Evolutionary conservation across 257 asterid species (phyloP).

Genomic region (Gentiana dahurica): DNA sequence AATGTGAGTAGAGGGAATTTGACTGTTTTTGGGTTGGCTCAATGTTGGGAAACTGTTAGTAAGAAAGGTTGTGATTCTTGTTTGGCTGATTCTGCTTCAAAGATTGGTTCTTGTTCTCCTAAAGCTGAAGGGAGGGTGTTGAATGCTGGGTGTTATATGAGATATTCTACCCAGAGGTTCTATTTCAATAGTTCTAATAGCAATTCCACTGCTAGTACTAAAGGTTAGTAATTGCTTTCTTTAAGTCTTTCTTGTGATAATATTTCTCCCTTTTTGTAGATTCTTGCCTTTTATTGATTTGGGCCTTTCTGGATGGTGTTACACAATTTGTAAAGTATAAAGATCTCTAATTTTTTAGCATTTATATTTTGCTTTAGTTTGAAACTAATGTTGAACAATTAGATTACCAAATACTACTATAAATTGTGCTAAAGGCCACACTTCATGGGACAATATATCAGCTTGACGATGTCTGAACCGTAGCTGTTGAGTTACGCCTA

Average conservation of each 20-base stretch:
- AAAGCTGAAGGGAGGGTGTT: conserved; percentile 54
- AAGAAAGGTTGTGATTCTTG: conserved; percentile 39
- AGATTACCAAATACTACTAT: no score
- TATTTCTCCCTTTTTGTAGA: no score
- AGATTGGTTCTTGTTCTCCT: conserved; percentile 36
- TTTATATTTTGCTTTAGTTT: background rate
- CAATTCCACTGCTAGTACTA: conserved; percentile 19
- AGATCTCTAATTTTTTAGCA: background rate
- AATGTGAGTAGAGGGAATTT: conserved; percentile 29
- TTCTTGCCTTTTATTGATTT: background rate
- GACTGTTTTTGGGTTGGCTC: conserved; percentile 65
- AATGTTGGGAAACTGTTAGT: conserved; percentile 62
- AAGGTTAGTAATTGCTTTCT: conserved; percentile 26
- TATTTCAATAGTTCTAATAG: conserved; percentile 35
- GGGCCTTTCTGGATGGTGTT: background rate
- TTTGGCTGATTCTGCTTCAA: conserved; percentile 30
- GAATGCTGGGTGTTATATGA: conserved; percentile 62
- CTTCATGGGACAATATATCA: no score
- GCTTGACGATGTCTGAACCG: no score
- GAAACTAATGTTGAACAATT: conserved; percentile 1
- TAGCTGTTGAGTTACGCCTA: no score
- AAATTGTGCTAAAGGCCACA: no score
- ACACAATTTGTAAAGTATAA: background rate
- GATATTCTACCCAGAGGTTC: conserved; percentile 51
- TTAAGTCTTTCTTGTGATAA: no score